These are phyloP conservation scores for Hondaea fermentalgiana DNA, from an alignment of 108 stramenopile species.

Conservation along the genomic window DNA sequence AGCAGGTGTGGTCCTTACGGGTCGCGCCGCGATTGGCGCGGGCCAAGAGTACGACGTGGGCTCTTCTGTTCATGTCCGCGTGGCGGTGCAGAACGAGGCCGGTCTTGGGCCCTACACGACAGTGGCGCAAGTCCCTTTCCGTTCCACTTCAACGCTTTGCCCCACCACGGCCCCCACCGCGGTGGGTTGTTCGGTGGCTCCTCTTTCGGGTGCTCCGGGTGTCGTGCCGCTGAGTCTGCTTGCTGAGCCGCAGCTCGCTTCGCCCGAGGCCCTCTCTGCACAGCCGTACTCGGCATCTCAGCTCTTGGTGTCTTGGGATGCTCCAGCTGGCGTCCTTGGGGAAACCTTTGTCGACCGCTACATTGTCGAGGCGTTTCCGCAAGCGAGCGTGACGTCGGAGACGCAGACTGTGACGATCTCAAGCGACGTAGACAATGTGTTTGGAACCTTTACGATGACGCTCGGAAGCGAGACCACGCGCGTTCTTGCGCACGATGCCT, in stretches of 20 bases:
- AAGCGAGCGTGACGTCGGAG: neutral
- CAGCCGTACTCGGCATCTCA: neutral
- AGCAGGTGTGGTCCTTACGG: neutral
- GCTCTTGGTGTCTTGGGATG: neutral
- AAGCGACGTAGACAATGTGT: neutral
- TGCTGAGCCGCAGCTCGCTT: neutral
- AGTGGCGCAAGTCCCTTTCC: neutral
- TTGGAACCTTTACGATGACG: constrained; percentile 4
- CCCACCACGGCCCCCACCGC: neutral
- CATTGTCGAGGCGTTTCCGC: neutral
- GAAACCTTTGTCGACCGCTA: neutral
- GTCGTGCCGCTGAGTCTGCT: neutral
- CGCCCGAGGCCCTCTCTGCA: neutral
- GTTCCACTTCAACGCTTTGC: neutral
- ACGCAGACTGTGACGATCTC: neutral
- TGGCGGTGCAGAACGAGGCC: neutral
- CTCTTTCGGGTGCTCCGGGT: neutral
- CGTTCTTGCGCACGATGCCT: constrained; percentile 20
- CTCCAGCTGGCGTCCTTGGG: neutral
- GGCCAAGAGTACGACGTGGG: neutral
- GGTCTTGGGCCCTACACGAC: neutral
- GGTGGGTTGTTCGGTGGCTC: neutral
- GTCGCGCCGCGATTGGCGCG: neutral
- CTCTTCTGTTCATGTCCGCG: neutral
- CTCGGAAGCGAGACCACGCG: neutral